phyloP scores from a whole-genome alignment of 805 yeast species.

The Saccharomycopsis sp. region DNA sequence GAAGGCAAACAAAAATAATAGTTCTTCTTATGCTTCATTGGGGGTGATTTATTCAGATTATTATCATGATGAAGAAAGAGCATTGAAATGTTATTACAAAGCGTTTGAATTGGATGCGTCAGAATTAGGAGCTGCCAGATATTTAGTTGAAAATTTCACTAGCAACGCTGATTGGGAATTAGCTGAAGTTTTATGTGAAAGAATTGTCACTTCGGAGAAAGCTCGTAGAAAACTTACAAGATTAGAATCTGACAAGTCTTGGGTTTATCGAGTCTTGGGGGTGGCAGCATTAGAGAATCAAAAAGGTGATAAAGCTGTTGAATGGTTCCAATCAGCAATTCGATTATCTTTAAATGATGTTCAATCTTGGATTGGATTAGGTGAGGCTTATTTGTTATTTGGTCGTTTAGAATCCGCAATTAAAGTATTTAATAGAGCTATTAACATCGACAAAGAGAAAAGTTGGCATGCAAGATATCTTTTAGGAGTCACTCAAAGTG shows the following conservation, averaged over 20 bases:
- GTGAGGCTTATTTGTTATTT: conserved; percentile 84
- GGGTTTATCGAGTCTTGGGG: conserved; percentile 91
- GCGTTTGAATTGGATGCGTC: conserved; percentile 83
- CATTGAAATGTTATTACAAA: conserved; percentile 78
- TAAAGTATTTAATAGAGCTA: conserved; percentile 69
- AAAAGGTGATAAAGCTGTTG: conserved; percentile 73
- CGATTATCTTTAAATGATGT: conserved; percentile 54
- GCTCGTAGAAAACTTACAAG: conserved; percentile 43
- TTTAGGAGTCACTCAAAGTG: conserved; percentile 57
- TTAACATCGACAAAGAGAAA: conserved; percentile 39
- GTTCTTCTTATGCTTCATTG: conserved; percentile 75
- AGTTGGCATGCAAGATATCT: conserved; percentile 62
- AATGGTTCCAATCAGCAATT: conserved; percentile 81
- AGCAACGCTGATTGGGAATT: conserved; percentile 70
- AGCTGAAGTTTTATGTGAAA: conserved; percentile 65
- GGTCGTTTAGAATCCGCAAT: conserved; percentile 84
- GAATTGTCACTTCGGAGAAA: conserved; percentile 58
- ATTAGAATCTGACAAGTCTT: conserved; percentile 36
- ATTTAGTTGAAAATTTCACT: conserved; percentile 66
- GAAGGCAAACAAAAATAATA: conserved; percentile 54
- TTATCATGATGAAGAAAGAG: conserved; percentile 55
- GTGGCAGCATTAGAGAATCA: conserved; percentile 64
- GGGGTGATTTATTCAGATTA: conserved; percentile 64
- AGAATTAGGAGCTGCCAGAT: conserved; percentile 67
- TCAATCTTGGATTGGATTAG: conserved; percentile 91